Evolutionary conservation across 2,329 filamentous ascomycete species (phyloP).

Genomic region (Aspergillus udagawae): DNA sequence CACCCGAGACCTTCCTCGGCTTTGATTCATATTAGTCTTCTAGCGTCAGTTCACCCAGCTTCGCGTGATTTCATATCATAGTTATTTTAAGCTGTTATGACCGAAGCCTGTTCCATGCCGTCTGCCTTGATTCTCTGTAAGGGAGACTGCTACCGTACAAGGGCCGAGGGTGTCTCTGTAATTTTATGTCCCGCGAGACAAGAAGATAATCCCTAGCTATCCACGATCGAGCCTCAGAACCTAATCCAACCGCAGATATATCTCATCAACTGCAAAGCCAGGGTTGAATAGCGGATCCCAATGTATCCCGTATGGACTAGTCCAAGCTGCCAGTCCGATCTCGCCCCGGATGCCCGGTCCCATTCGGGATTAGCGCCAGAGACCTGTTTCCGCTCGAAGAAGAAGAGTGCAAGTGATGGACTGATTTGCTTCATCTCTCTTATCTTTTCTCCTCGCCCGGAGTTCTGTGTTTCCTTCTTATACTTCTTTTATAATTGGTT

Average conservation of each 20-base stretch:
- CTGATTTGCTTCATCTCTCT: not conserved
- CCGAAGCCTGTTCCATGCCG: not conserved
- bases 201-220: too few relatives aligned
- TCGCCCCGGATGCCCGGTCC: not conserved
- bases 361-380: slow-evolving; percentile 1
- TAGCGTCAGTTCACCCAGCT: not conserved
- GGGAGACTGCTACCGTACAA: not conserved
- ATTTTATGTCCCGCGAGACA: not conserved
- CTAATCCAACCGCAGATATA: not conserved
- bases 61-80: not conserved
- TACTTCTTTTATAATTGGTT: not conserved
- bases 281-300: not conserved
- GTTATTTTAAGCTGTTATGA: not conserved
- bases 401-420: not conserved
- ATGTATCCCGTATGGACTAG: not conserved
- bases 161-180: not conserved
- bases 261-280: not conserved
- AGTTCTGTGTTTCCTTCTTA: not conserved
- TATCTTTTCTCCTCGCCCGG: not conserved
- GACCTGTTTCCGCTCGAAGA: not conserved
- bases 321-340: not conserved
- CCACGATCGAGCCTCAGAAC: too few relatives aligned
- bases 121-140: not conserved
- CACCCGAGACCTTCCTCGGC: not conserved
- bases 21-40: not conserved